Evolutionary conservation across 257 asterid genomes (phyloP), one percentile per base, ranked within the genome.

Genomic region (Solanum acaule): DNA sequence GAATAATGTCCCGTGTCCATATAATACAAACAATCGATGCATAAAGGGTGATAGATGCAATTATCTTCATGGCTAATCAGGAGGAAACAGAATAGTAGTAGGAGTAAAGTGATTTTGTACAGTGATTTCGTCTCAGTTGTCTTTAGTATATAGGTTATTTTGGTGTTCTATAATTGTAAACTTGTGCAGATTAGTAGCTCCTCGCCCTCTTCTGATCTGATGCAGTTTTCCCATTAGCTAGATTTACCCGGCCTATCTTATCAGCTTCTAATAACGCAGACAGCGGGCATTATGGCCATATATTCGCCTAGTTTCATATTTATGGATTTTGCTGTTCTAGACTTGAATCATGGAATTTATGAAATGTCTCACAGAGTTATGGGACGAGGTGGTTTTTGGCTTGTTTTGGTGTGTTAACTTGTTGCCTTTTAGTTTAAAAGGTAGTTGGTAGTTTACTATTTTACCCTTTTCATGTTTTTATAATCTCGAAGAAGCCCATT

Each of bases 41-140:
- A 89, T 88, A 90, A 97, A 96, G 91, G 99, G 99, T 67, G 65
- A 93, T 27, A 67, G 87, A 20, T 97, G 99, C 91, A 93, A 97
- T 92, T 95, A 86, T 86, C 71, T 90, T 91, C 99, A 96, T 90
- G 89, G 87, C 86, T 93, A 83, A 76, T 29, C 42, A 31, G 89
- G 44, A 76, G 22, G 67, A 83, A 12, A 56, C 27, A 61, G 67
- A 86, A 88, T 34, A 89, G 87, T 27, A 65, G 46, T 89, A 87
- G 75, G 40, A 87, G 77, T 9, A 63, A 85, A 85, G 31, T 87
- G 89, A 59, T 85, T 82, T 87, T 92, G 93, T 89, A 90, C 88
- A 89, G 92, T 89, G 67, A 77, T 63, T 73, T 89, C 56, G 37
- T 56, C 71, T 88, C 79, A 27, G 27, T 83, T 83, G 82, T 81